Percentiles rank a stretch among this genome's conserved stretches.
phyloP scores from a whole-genome alignment of 2,329 filamentous ascomycete genomes.

The Coniochaeta hoffmannii region DNA sequence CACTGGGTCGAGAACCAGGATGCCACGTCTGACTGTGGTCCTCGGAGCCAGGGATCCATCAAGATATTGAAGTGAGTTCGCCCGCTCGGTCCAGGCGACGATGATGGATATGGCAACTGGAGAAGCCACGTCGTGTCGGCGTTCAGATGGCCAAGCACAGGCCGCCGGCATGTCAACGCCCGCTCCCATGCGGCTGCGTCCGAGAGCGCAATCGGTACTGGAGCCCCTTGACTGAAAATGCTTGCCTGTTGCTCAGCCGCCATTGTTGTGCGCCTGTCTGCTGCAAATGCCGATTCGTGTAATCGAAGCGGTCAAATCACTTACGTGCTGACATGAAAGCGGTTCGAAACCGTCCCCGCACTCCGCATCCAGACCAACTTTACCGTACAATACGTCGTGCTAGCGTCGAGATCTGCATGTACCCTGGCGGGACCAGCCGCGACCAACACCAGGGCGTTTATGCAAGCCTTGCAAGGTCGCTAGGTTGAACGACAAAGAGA shows the following conservation, averaged over 20 bases:
- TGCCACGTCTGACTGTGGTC: conserved; percentile 55
- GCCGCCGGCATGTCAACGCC: conserved; percentile 15
- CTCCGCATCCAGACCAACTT: not conserved
- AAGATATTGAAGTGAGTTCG: conserved; percentile 55
- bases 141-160: conserved; percentile 56
- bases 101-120: conserved; percentile 49
- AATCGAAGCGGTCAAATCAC: too few species aligned
- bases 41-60: conserved; percentile 58
- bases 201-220: not conserved
- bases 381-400: not conserved
- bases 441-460: too few species aligned
- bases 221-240: not conserved
- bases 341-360: not conserved
- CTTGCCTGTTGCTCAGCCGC: not conserved
- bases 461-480: too few species aligned
- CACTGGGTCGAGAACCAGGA: conserved; percentile 60
- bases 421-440: too few species aligned
- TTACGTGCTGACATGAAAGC: not conserved
- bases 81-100: conserved; percentile 27
- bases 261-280: not conserved
- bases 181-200: conserved; percentile 10
- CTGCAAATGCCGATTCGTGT: not conserved
- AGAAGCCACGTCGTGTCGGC: conserved; percentile 61
- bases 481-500: too few species aligned
- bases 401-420: not conserved